Percentiles rank a stretch among this genome's conserved stretches.
Conservation (phyloP, 345 rosid genomes). For the Euphorbia pulcherrima region DNA sequence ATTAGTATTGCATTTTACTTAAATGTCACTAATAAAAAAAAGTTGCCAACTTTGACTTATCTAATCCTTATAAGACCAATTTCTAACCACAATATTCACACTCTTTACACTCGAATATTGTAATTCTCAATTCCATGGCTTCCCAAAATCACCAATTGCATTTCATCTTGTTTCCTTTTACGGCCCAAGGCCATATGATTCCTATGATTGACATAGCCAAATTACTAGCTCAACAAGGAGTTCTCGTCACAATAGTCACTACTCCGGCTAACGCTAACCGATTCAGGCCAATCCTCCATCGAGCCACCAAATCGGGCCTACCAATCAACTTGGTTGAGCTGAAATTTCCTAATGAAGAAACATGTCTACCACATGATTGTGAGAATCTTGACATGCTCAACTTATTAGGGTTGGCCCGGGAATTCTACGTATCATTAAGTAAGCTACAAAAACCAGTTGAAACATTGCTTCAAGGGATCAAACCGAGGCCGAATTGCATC, state of each 20-base stretch:
- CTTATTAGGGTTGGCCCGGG: constrained; percentile 7
- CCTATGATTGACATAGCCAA: constrained; percentile 27
- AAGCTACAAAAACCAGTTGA: constrained; percentile 19
- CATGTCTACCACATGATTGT: constrained; percentile 18
- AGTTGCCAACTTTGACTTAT: no score
- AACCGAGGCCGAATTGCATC: constrained; percentile 30
- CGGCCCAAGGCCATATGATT: constrained; percentile 26
- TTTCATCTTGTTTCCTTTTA: constrained; percentile 15
- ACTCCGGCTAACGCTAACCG: constrained; percentile 21
- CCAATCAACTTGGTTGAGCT: constrained; percentile 10
- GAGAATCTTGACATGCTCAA: constrained; percentile 22
- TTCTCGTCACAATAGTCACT: constrained; percentile 28
- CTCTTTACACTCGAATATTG: no score
- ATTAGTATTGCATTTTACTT: no score
- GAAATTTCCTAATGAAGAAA: constrained; percentile 11
- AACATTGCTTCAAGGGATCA: constrained; percentile 13
- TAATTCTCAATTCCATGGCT: background rate
- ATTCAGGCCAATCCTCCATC: constrained; percentile 1
- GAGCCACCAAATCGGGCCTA: constrained; percentile 22
- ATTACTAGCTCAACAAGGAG: constrained; percentile 13
- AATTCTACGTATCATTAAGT: constrained; percentile 10
- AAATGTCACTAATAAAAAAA: no score
- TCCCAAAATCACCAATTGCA: constrained; percentile 9
- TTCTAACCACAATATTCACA: no score
- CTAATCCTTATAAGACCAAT: no score